These are phyloP conservation scores for Leptographium wingfieldii DNA, from an alignment of 2,329 filamentous ascomycete genomes.

Conservation along the genomic window DNA sequence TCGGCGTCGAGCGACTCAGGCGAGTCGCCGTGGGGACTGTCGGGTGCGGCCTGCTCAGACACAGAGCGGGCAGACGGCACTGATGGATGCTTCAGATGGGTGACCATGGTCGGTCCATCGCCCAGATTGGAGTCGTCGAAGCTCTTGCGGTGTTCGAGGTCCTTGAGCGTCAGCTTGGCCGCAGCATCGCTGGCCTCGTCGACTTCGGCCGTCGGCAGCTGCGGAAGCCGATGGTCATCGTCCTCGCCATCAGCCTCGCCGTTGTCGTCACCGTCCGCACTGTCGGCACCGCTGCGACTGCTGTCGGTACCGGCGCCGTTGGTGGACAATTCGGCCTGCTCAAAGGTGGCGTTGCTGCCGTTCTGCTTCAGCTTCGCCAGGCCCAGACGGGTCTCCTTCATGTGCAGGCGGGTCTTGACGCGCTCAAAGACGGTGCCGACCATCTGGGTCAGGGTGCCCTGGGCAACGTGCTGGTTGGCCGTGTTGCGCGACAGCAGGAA, in stretches of 20 bases:
- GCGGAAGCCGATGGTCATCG: not conserved
- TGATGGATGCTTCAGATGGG: slow-evolving; percentile 37
- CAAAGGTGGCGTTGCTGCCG: slow-evolving; percentile 39
- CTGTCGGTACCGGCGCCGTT: slow-evolving; percentile 18
- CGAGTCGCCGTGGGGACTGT: slow-evolving; percentile 41
- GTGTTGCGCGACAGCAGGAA: slow-evolving; percentile 91
- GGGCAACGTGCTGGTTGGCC: slow-evolving; percentile 91
- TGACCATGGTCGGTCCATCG: slow-evolving; percentile 55
- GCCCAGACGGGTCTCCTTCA: slow-evolving; percentile 68
- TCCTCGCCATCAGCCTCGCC: not conserved
- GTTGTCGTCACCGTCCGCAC: slow-evolving; percentile 12
- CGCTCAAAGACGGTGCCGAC: slow-evolving; percentile 95
- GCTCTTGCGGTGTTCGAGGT: slow-evolving; percentile 54
- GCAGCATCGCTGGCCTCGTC: slow-evolving; percentile 17
- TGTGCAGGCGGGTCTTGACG: slow-evolving; percentile 72
- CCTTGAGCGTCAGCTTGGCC: slow-evolving; percentile 51
- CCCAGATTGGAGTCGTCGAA: slow-evolving; percentile 56
- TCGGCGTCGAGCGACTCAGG: slow-evolving; percentile 54
- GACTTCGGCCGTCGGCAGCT: slow-evolving; percentile 13
- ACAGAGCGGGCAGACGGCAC: slow-evolving; percentile 28
- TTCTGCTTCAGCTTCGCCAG: slow-evolving; percentile 38
- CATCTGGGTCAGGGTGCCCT: slow-evolving; percentile 96
- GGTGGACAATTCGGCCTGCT: slow-evolving; percentile 28
- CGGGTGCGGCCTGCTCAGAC: slow-evolving; percentile 39
- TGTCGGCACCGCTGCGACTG: slow-evolving; percentile 8